A percentile compares a stretch with the other conserved stretches of the same genome.
Conservation (phyloP, 2,329 filamentous ascomycete species). For the Trichoderma harzianum region DNA sequence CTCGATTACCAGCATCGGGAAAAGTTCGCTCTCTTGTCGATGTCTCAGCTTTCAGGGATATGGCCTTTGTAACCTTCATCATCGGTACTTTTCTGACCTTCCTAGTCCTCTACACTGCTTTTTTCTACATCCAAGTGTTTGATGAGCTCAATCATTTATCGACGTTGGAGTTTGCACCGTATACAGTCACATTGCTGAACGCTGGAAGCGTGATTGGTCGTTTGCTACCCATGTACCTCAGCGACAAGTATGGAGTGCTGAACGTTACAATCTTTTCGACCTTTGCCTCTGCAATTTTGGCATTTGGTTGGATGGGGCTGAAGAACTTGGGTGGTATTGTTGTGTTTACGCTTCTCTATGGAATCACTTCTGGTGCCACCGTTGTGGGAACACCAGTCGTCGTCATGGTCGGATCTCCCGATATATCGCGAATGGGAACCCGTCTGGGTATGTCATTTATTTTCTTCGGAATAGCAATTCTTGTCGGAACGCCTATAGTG, state of each 20-base stretch:
- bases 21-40: neutral
- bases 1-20: neutral
- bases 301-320: constrained; percentile 9
- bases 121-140: neutral
- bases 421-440: neutral
- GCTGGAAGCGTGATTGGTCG: constrained; percentile 45
- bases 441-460: constrained; percentile 7
- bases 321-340: neutral
- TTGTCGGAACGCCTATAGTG: constrained; percentile 11
- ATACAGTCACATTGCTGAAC: constrained; percentile 46
- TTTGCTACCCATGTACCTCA: constrained; percentile 38
- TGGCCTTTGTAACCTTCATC: neutral
- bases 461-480: neutral
- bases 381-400: neutral
- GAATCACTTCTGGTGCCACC: neutral
- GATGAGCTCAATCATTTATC: constrained; percentile 27
- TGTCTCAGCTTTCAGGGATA: neutral
- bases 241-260: constrained; percentile 35
- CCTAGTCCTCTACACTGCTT: neutral
- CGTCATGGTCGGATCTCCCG: neutral
- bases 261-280: constrained; percentile 32
- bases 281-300: neutral
- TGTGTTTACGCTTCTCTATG: constrained; percentile 5
- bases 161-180: constrained; percentile 35
- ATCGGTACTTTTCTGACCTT: neutral